Base-by-base conservation (phyloP, 148 eudicot genomes). In the Pharnaceum exiguum region DNA sequence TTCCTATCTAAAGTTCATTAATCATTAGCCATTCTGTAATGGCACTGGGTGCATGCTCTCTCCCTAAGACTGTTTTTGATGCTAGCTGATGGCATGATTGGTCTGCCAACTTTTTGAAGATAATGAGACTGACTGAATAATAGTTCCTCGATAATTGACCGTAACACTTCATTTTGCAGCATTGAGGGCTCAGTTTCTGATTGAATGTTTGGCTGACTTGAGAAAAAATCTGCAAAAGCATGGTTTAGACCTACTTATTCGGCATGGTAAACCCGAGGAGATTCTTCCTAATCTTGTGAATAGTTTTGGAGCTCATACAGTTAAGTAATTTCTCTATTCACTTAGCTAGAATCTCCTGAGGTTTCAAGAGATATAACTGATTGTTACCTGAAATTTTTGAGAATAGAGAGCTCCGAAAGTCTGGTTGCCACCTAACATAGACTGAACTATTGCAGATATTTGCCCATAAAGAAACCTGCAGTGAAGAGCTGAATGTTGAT, bases 401-500 rank as follows among this genome's bases (percentile, higher is more conserved):
- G n/a, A n/a, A n/a, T n/a, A n/a, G n/a, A n/a, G n/a, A n/a, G n/a
- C n/a, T n/a, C n/a, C n/a, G n/a, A n/a, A n/a, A n/a, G n/a, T n/a
- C n/a, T n/a, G n/a, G n/a, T n/a, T 22, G 17, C 15, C 30, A 31
- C 45, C 33, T 39, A n/a, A 47, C 51, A 38, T 31, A 33, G 42
- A 58, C 49, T 51, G 32, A 59, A 37, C 60, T 29, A 19, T 28
- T 47, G 31, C 77, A 90, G 97, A 87, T 90, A 57, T 87, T 70
- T 61, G 93, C 97, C 26, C 96, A 90, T 45, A 90, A 87, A 63
- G 97, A 90, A 79, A 90, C 93, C 27, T 90, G 97, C 75, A 84
- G 96, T 27, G 97, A 90, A 75, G 97, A 90, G 81, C 49, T 82
- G 55, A 46, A 57, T 23, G 82, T 84, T 50, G 97, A 90, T 73